Conservation (phyloP, 2,329 filamentous ascomycete genomes). For the Seiridium cupressi region DNA sequence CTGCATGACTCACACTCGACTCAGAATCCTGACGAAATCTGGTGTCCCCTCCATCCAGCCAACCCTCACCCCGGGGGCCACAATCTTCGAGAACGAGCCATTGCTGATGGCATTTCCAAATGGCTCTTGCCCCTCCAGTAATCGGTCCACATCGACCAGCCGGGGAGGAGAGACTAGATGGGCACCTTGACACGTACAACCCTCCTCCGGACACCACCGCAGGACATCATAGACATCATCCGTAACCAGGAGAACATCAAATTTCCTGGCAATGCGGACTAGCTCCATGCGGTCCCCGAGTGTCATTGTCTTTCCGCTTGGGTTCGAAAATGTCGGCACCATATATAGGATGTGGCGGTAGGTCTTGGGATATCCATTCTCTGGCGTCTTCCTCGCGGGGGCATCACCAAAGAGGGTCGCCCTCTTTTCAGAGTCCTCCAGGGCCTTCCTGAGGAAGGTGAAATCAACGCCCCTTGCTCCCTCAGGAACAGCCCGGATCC, state of each 20-base stretch:
- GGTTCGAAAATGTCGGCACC: constrained; percentile 87
- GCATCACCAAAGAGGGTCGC: too few relatives aligned
- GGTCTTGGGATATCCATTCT: constrained; percentile 52
- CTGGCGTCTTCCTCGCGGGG: constrained; percentile 5
- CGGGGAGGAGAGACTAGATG: constrained; percentile 37
- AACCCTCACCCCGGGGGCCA: constrained; percentile 41
- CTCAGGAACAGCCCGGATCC: constrained; percentile 5
- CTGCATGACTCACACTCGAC: neutral
- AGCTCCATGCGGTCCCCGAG: constrained; percentile 65
- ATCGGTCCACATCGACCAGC: constrained; percentile 60
- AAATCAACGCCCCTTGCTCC: neutral
- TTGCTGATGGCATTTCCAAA: constrained; percentile 67
- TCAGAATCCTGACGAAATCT: neutral
- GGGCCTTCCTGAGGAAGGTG: neutral
- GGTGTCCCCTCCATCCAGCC: constrained; percentile 44
- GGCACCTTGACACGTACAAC: neutral
- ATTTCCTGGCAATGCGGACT: constrained; percentile 70
- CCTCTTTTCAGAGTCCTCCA: neutral
- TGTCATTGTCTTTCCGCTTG: constrained; percentile 79
- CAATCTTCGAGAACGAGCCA: constrained; percentile 66
- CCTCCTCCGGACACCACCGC: neutral
- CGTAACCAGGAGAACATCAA: constrained; percentile 44
- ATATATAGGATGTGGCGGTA: constrained; percentile 78
- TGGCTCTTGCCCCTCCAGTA: constrained; percentile 42
- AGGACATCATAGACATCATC: constrained; percentile 10